phyloP scores from a whole-genome alignment of 2,329 filamentous ascomycete species.

The Scorias spongiosa region DNA sequence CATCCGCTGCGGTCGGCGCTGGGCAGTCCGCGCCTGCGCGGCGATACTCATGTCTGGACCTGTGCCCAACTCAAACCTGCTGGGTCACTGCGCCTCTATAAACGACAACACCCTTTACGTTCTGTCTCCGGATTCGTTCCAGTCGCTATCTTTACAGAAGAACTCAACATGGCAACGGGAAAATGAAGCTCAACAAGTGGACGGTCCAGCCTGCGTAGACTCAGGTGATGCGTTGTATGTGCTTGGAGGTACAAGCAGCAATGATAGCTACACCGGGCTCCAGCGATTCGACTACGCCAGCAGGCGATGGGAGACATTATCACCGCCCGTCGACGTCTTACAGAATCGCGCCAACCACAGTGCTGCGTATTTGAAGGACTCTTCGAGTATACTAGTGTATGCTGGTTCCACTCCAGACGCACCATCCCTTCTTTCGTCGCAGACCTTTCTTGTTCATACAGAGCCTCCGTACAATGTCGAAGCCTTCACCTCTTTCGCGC shows the following conservation, averaged over 20 bases:
- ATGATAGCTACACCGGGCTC: conserved; percentile 53
- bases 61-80: conserved; percentile 51
- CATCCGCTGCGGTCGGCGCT: conserved; percentile 2
- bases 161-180: conserved; percentile 59
- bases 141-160: conserved; percentile 52
- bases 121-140: conserved; percentile 60
- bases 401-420: conserved; percentile 54
- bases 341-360: conserved; percentile 61
- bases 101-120: conserved; percentile 72
- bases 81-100: conserved; percentile 68
- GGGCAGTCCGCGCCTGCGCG: conserved; percentile 4
- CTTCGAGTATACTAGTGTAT: conserved; percentile 63
- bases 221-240: conserved; percentile 56
- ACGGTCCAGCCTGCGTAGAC: conserved; percentile 59
- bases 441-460: conserved; percentile 61
- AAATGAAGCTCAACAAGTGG: conserved; percentile 51
- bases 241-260: conserved; percentile 54
- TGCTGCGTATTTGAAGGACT: conserved; percentile 55
- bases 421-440: conserved; percentile 41
- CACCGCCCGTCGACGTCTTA: conserved; percentile 36
- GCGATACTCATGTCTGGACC: conserved; percentile 50
- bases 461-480: conserved; percentile 47
- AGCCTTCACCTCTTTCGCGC: conserved; percentile 43
- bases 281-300: conserved; percentile 50
- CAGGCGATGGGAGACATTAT: conserved; percentile 43